Percentiles rank a stretch among this genome's conserved stretches.
Conservation (phyloP, 2,329 filamentous ascomycete genomes). For the Ophiostoma populinum region DNA sequence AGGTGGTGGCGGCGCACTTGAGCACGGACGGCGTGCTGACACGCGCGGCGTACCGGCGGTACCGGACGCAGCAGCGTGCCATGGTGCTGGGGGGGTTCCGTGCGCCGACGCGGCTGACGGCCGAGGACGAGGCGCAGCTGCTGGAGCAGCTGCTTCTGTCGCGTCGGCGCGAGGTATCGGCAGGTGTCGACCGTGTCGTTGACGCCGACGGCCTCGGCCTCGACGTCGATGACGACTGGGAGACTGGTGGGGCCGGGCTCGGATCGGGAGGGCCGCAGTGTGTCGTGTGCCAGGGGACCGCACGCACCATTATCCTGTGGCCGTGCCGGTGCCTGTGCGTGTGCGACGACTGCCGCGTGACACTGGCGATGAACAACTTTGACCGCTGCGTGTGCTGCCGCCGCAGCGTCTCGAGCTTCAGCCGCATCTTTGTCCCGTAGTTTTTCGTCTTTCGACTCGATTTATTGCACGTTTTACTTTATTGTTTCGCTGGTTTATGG, state of each 20-base stretch:
- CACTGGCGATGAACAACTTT: slow-evolving; percentile 91
- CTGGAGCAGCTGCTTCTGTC: slow-evolving; percentile 43
- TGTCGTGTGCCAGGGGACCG: slow-evolving; percentile 79
- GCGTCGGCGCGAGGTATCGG: slow-evolving; percentile 19
- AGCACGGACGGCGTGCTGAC: slow-evolving; percentile 58
- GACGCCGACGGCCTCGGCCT: slow-evolving; percentile 6
- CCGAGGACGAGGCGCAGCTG: slow-evolving; percentile 41
- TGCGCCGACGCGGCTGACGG: slow-evolving; percentile 25
- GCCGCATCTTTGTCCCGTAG: slow-evolving; percentile 73
- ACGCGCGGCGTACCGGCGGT: slow-evolving; percentile 54
- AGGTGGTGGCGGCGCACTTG: slow-evolving; percentile 65
- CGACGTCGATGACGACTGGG: slow-evolving; percentile 42
- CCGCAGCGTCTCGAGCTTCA: slow-evolving; percentile 75
- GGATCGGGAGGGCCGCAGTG: slow-evolving; percentile 62
- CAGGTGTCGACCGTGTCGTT: slow-evolving; percentile 2
- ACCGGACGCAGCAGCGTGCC: slow-evolving; percentile 51
- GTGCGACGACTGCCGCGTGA: slow-evolving; percentile 88
- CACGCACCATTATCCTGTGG: slow-evolving; percentile 85
- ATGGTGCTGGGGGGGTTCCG: slow-evolving; percentile 35
- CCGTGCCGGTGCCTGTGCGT: slow-evolving; percentile 87
- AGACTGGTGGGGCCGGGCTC: slow-evolving; percentile 53
- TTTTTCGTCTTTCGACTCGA: background rate
- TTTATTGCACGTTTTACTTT: background rate
- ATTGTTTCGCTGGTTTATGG: background rate
- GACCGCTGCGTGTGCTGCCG: slow-evolving; percentile 91